Evolutionary conservation across 2,329 filamentous ascomycete genomes (phyloP).

Genomic region (Ascochyta koolunga): DNA sequence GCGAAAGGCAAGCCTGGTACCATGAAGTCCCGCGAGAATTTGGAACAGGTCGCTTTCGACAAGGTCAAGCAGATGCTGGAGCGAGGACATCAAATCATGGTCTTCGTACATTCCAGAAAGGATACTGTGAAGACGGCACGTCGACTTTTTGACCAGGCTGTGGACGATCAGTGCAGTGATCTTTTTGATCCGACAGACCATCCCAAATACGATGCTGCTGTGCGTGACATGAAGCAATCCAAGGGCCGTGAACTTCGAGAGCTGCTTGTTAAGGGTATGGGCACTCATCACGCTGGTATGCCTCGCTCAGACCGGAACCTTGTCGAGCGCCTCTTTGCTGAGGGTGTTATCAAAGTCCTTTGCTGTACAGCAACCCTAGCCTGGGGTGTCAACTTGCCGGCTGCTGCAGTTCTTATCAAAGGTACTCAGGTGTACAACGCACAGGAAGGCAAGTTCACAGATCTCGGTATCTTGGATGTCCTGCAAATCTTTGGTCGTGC

Average conservation of each 20-base stretch:
- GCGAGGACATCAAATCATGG: conserved; percentile 95
- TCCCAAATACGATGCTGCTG: conserved; percentile 77
- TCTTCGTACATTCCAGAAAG: conserved; percentile 96
- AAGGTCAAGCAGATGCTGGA: conserved; percentile 95
- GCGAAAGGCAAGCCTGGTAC: conserved; percentile 88
- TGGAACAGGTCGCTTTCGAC: conserved; percentile 86
- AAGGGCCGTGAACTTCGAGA: conserved; percentile 88
- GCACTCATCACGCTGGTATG: conserved; percentile 97
- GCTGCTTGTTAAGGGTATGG: conserved; percentile 86
- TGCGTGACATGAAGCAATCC: conserved; percentile 83
- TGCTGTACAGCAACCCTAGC: conserved; percentile 98
- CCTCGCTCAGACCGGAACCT: conserved; percentile 90
- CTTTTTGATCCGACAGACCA: conserved; percentile 83
- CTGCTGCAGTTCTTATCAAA: conserved; percentile 96
- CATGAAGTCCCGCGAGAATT: conserved; percentile 83
- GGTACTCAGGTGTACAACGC: conserved; percentile 97
- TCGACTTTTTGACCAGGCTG: conserved; percentile 83
- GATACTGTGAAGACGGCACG: conserved; percentile 90
- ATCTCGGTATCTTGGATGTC: conserved; percentile 94
- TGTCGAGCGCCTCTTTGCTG: conserved; percentile 89
- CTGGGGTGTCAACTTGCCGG: conserved; percentile 98
- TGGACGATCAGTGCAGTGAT: conserved; percentile 77
- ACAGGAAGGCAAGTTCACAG: conserved; percentile 94
- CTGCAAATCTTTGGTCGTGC: conserved; percentile 98
- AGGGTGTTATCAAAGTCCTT: conserved; percentile 93